Evolutionary conservation across 768 basidiomycete species (phyloP).

Genomic region (Hericium alpestre): DNA sequence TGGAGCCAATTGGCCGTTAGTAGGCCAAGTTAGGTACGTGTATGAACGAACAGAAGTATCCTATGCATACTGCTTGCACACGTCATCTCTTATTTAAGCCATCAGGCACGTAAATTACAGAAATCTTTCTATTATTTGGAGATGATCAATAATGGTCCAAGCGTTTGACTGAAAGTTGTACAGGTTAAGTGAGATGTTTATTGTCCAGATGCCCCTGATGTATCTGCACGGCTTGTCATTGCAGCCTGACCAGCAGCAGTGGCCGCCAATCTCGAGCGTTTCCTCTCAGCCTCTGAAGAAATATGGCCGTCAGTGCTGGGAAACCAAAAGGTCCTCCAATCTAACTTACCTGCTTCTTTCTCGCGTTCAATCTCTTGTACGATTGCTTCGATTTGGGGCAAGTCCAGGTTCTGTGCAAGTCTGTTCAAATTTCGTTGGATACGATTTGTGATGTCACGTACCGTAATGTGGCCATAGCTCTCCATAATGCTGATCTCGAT

Average conservation of each 20-base stretch:
- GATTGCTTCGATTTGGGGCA: constrained; percentile 82
- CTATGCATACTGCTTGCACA: too few species aligned
- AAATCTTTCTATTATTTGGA: too few species aligned
- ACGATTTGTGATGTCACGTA: constrained; percentile 25
- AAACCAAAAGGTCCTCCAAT: background rate
- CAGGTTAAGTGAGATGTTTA: background rate
- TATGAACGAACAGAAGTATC: too few species aligned
- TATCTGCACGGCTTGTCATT: constrained; percentile 51
- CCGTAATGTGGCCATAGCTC: constrained; percentile 85
- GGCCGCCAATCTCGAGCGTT: constrained; percentile 80
- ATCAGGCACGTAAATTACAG: too few species aligned
- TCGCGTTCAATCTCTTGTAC: constrained; percentile 91
- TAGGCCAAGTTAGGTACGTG: too few species aligned
- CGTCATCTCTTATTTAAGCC: too few species aligned
- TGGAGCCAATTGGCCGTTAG: too few species aligned
- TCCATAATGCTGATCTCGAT: constrained; percentile 99
- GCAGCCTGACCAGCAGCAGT: constrained; percentile 87
- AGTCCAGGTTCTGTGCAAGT: constrained; percentile 61
- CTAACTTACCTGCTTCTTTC: constrained; percentile 78
- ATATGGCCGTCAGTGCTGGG: background rate
- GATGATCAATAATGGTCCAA: too few species aligned
- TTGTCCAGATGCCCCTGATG: constrained; percentile 26
- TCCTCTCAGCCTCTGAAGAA: constrained; percentile 81
- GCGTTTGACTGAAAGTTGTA: too few species aligned
- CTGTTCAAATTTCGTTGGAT: background rate